Conservation (phyloP, 345 rosid species). For the Brassica napus region Da-Ae NC_063439.1:7105001-7105500, state of each 20-base stretch:
- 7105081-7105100: slow-evolving; percentile 28
- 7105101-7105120: slow-evolving; percentile 18
- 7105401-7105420: no score
- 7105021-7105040: no score
- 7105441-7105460: no score
- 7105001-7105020: slow-evolving; percentile 3
- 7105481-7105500: no score
- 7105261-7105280: neutral
- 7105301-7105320: neutral
- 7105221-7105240: neutral
- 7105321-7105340: neutral
- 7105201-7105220: neutral
- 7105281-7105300: neutral
- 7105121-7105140: slow-evolving; percentile 16
- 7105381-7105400: no score
- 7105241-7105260: no score
- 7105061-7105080: slow-evolving; percentile 53
- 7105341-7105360: neutral
- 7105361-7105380: no score
- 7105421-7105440: no score
- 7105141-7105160: slow-evolving; percentile 61
- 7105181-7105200: no score
- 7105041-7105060: slow-evolving; percentile 37
- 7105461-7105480: no score
- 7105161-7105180: slow-evolving; percentile 14